phyloP scores from a whole-genome alignment of 345 rosid genomes.

The Stellera chamaejasme region DNA sequence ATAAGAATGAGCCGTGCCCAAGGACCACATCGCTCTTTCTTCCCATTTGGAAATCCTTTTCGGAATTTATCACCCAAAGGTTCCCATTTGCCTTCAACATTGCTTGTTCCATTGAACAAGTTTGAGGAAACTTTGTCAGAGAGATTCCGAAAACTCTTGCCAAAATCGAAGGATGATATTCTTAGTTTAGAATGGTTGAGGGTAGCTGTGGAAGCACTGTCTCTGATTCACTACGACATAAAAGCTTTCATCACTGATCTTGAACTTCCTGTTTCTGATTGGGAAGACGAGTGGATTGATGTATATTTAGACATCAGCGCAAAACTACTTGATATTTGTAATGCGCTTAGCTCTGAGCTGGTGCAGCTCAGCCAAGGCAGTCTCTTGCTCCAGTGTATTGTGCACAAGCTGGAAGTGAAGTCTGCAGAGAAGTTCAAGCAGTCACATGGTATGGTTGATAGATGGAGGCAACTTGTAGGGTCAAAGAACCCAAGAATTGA shows the following conservation, averaged over 20 bases:
- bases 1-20: constrained; percentile 68
- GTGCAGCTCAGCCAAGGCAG: constrained; percentile 69
- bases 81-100: constrained; percentile 54
- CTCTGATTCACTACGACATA: constrained; percentile 59
- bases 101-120: constrained; percentile 30
- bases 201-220: constrained; percentile 66
- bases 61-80: constrained; percentile 65
- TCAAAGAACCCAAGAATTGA: constrained; percentile 58
- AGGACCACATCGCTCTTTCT: constrained; percentile 61
- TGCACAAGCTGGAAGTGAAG: constrained; percentile 52
- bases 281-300: constrained; percentile 94
- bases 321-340: constrained; percentile 77
- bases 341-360: constrained; percentile 73
- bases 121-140: constrained; percentile 63
- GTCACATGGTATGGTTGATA: constrained; percentile 57
- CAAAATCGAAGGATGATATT: constrained; percentile 48
- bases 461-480: constrained; percentile 64
- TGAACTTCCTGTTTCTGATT: constrained; percentile 71
- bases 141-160: constrained; percentile 55
- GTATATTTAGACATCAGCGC: constrained; percentile 81
- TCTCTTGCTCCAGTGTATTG: constrained; percentile 60
- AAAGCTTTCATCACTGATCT: constrained; percentile 63
- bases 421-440: constrained; percentile 35
- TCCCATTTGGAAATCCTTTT: constrained; percentile 86
- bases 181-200: constrained; percentile 83